phyloP scores from a whole-genome alignment of 192 early-diverging fungal species.

The Entophlyctis luteolus region DNA sequence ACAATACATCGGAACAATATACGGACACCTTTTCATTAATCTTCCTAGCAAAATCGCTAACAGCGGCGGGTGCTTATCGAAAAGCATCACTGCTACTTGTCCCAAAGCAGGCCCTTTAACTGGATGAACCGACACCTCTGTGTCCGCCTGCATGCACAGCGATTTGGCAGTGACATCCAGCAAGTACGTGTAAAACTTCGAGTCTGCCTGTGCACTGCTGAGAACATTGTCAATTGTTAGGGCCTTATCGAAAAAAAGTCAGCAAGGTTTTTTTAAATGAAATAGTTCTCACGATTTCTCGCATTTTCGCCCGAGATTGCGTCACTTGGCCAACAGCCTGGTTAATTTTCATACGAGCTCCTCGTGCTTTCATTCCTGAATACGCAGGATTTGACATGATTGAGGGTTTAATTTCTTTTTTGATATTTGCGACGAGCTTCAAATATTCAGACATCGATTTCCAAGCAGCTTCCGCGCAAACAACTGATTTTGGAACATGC shows the following conservation, averaged over 20 bases:
- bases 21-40: conserved; percentile 66
- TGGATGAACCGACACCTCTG: conserved; percentile 58
- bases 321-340: conserved; percentile 1
- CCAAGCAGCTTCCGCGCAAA: conserved; percentile 10
- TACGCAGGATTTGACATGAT: background rate
- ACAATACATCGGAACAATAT: conserved; percentile 63
- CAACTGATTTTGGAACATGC: background rate
- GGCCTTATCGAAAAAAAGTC: background rate
- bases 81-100: conserved; percentile 57
- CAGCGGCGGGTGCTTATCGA: conserved; percentile 53
- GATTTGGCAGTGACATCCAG: conserved; percentile 9
- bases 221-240: background rate
- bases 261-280: background rate
- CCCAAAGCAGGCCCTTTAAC: conserved; percentile 65
- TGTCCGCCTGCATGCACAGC: conserved; percentile 55
- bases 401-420: conserved; percentile 25
- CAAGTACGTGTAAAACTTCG: background rate
- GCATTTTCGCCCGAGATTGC: background rate
- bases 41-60: conserved; percentile 59
- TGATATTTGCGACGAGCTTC: background rate
- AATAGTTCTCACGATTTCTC: background rate
- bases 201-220: background rate
- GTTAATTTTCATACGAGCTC: conserved; percentile 5
- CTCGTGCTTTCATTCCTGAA: background rate
- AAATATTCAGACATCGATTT: background rate